Percentiles rank a stretch among this genome's conserved stretches.
Conservation (phyloP, 257 asterid genomes). For the Capsicum chinense region DNA sequence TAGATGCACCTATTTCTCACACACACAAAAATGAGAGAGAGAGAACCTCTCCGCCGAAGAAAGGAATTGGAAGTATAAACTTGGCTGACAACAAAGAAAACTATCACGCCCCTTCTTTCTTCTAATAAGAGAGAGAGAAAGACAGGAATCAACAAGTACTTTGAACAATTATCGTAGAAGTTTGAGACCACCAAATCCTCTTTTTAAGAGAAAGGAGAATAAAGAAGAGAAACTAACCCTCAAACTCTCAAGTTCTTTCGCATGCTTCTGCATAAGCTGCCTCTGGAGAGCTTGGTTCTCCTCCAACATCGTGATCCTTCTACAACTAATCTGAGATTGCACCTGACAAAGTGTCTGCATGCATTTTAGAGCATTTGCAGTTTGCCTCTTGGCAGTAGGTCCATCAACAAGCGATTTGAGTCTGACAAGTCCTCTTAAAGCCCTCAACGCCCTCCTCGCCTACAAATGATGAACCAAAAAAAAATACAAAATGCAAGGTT, state of each 20-base stretch:
- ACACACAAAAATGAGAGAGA: neutral
- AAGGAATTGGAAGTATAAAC: neutral
- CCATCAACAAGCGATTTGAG: constrained; percentile 87
- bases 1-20: neutral
- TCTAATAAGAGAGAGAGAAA: no score
- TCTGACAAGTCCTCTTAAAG: constrained; percentile 90
- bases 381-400: constrained; percentile 79
- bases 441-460: constrained; percentile 93
- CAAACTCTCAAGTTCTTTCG: constrained; percentile 77
- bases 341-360: constrained; percentile 88
- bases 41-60: neutral
- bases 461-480: constrained; percentile 37
- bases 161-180: no score
- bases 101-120: no score
- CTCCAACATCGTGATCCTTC: constrained; percentile 85
- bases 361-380: constrained; percentile 78
- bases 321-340: constrained; percentile 83
- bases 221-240: constrained; percentile 56
- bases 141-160: neutral
- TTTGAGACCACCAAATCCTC: neutral
- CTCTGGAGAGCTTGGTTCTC: constrained; percentile 89
- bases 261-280: constrained; percentile 87
- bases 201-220: neutral
- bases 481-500: neutral
- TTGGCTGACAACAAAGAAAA: neutral